Evolutionary conservation across 1,284 basidiomycete species (phyloP).

Genomic region (Termitomyces sp.): DNA sequence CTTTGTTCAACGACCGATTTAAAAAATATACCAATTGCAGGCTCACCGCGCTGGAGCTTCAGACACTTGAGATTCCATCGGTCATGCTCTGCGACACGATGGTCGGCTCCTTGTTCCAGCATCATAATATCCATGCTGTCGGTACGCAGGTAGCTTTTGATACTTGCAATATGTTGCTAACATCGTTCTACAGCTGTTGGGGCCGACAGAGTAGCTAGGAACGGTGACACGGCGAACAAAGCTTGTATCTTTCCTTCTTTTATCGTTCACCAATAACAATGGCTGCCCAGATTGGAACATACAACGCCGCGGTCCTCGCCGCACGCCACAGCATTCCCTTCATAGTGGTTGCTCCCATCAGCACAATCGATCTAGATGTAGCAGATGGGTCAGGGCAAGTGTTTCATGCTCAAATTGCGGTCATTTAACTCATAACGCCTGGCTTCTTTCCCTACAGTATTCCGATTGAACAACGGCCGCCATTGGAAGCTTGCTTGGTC

Average conservation of each 20-base stretch:
- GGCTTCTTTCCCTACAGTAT: constrained; percentile 48
- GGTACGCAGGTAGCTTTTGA: constrained; percentile 39
- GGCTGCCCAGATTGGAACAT: constrained; percentile 70
- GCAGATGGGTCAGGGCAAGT: constrained; percentile 66
- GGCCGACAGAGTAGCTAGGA: constrained; percentile 81
- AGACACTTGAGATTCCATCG: constrained; percentile 75
- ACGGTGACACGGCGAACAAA: constrained; percentile 95
- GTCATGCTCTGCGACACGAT: constrained; percentile 96
- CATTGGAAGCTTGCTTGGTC: constrained; percentile 82
- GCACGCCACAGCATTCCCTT: constrained; percentile 83
- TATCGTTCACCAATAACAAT: neutral
- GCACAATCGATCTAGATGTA: constrained; percentile 82
- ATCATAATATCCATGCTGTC: constrained; percentile 82
- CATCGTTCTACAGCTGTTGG: constrained; percentile 54
- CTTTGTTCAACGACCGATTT: neutral
- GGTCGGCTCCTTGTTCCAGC: constrained; percentile 89
- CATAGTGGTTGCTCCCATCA: constrained; percentile 86
- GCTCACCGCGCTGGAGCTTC: constrained; percentile 83
- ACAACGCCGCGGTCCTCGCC: constrained; percentile 86
- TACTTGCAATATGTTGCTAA: constrained; percentile 1
- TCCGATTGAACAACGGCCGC: constrained; percentile 86
- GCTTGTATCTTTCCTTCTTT: constrained; percentile 30
- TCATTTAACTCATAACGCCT: neutral
- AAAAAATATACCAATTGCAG: constrained; percentile 28
- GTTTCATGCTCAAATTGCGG: neutral